These are phyloP conservation scores for Yamadazyma diddensiae DNA, from an alignment of 1,139 yeast species.

Conservation along the genomic window DNA sequence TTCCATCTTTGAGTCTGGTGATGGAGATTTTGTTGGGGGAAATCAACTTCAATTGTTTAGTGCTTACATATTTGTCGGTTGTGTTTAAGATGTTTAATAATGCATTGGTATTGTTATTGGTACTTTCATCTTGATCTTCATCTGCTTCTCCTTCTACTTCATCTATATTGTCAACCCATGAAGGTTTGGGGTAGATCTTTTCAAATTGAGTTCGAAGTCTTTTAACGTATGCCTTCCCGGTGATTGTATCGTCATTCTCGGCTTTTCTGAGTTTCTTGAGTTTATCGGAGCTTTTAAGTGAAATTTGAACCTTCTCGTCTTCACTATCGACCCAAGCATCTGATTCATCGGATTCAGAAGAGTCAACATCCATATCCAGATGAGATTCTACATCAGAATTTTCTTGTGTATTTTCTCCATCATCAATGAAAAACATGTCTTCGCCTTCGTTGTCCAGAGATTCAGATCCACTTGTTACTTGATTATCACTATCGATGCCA, in stretches of 20 bases:
- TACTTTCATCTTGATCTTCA: slow-evolving; percentile 16
- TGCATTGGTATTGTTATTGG: slow-evolving; percentile 44
- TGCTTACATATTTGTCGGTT: slow-evolving; percentile 54
- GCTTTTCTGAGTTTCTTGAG: slow-evolving; percentile 69
- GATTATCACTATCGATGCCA: slow-evolving; percentile 27
- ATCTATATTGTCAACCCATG: slow-evolving; percentile 64
- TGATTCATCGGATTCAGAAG: slow-evolving; percentile 20
- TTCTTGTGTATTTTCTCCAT: slow-evolving; percentile 61
- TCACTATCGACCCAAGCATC: slow-evolving; percentile 92
- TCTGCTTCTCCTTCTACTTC: slow-evolving; percentile 21
- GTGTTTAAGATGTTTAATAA: slow-evolving; percentile 58
- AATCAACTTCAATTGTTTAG: slow-evolving; percentile 53
- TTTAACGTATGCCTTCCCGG: slow-evolving; percentile 65
- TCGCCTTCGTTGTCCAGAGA: slow-evolving; percentile 46
- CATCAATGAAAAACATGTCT: slow-evolving; percentile 53
- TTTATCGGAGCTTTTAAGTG: slow-evolving; percentile 58
- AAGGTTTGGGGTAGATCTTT: slow-evolving; percentile 82
- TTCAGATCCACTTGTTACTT: slow-evolving; percentile 10
- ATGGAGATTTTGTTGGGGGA: slow-evolving; percentile 74
- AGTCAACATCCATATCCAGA: slow-evolving; percentile 33
- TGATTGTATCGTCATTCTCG: slow-evolving; percentile 55
- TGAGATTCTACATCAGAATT: slow-evolving; percentile 32
- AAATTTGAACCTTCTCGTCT: slow-evolving; percentile 69
- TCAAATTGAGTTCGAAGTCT: slow-evolving; percentile 84
- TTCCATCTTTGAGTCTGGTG: slow-evolving; percentile 81